Percentiles rank a stretch among this genome's conserved stretches.
phyloP scores from a whole-genome alignment of 2,329 filamentous ascomycete genomes.

The Emmonsiellopsis sp. region DNA sequence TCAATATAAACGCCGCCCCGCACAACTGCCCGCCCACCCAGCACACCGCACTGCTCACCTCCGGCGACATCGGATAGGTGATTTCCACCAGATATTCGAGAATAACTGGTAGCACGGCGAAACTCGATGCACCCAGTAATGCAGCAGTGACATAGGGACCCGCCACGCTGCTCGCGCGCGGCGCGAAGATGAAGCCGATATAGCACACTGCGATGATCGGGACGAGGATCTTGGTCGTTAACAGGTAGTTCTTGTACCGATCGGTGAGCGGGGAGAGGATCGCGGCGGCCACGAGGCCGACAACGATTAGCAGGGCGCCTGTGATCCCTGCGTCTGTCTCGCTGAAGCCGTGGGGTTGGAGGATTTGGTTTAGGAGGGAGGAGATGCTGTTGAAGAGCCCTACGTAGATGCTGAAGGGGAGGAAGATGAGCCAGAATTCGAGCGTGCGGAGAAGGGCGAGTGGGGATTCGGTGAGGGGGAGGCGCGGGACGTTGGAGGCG shows the following conservation, averaged over 20 bases:
- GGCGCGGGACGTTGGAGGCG: conserved; percentile 48
- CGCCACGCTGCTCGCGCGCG: conserved; percentile 41
- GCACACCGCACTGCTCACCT: conserved; percentile 71
- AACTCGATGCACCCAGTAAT: conserved; percentile 68
- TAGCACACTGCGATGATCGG: conserved; percentile 67
- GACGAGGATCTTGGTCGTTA: conserved; percentile 62
- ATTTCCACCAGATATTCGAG: conserved; percentile 83
- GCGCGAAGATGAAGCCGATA: conserved; percentile 73
- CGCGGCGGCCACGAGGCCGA: conserved; percentile 70
- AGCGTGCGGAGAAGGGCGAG: conserved; percentile 47
- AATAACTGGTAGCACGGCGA: conserved; percentile 71
- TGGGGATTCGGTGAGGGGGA: conserved; percentile 47
- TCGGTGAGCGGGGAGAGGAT: conserved; percentile 75
- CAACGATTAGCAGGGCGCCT: conserved; percentile 79
- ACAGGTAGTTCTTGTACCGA: conserved; percentile 68
- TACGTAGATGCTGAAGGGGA: conserved; percentile 78
- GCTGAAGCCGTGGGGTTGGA: conserved; percentile 73
- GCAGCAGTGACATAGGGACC: conserved; percentile 66
- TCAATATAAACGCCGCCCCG: conserved; percentile 74
- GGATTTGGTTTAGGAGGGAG: conserved; percentile 79
- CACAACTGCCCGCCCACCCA: conserved; percentile 83
- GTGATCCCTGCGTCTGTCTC: conserved; percentile 82
- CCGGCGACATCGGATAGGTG: conserved; percentile 76
- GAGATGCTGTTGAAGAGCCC: conserved; percentile 91
- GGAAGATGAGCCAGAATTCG: conserved; percentile 70